phyloP scores from a whole-genome alignment of 129 eudicot genomes.

The Helichrysum umbraculigerum region DNA sequence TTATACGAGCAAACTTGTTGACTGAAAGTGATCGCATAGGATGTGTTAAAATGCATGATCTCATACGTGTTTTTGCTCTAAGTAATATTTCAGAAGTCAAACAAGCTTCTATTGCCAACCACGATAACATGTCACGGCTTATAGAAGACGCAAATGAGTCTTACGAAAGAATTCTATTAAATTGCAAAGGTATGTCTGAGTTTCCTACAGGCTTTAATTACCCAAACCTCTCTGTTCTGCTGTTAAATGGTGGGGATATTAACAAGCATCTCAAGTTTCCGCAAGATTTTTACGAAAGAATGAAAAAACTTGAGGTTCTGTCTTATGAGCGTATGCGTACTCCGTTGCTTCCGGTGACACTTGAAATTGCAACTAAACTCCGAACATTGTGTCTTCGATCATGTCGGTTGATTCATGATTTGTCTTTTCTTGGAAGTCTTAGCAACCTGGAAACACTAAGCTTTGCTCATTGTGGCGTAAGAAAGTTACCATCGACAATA shows the following conservation, averaged over 20 bases:
- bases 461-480: neutral
- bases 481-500: neutral
- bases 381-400: neutral
- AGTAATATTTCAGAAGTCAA: neutral
- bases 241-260: neutral
- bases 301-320: neutral
- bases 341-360: neutral
- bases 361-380: neutral
- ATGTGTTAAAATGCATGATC: too few species aligned
- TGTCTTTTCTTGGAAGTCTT: neutral
- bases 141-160: neutral
- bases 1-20: constrained; percentile 1
- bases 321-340: neutral
- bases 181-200: neutral
- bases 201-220: neutral
- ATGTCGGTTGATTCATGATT: neutral
- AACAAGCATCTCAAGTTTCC: too few species aligned
- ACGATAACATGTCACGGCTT: neutral
- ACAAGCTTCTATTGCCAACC: constrained; percentile 4
- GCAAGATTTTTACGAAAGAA: neutral
- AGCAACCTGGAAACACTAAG: neutral
- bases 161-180: constrained; percentile 1
- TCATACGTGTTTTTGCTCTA: too few species aligned
- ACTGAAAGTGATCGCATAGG: too few species aligned
- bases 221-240: neutral